Base-by-base conservation (phyloP, 148 eudicot species). In the Chenopodium berlandieri region DNA sequence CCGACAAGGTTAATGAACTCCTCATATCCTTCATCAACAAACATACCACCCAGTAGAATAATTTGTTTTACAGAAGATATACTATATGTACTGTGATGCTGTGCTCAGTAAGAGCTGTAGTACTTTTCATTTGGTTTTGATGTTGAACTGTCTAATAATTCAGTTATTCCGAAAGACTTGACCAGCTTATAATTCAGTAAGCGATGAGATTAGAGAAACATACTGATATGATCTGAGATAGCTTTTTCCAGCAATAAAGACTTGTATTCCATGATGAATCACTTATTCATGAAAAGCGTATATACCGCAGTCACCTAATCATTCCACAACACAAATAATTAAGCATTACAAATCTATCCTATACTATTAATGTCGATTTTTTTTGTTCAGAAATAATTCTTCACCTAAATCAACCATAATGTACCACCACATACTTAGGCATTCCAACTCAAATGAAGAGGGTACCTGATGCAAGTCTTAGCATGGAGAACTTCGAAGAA, bases 11-110 rank as follows among this genome's bases (percentile, higher is more conserved):
- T 71, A 88, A 83, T 63, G 44, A 80, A 23, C 74, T 85, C 71
- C 78, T 88, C 81, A 52, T 85, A 80, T 65, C 88, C 76, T 81
- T 85, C 85, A 82, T 88, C 50, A 46, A 80, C 70, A 85, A 85
- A n/a, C 86, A 83, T 17, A 47, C 37, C 69, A 23, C 74, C n/a
- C 34, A 83, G 66, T 78, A 62, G 77, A 66, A 19, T 17, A 31
- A 48, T 14, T 79, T 44, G 52, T 0, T 13, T 44, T 40, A 40
- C 54, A 77, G n/a, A 25, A 64, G 27, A 23, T 44, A 27, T 25
- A n/a, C 25, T 67, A 4, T 27, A 25, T 40, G 23, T 13, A 68
- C 27, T 22, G 32, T 54, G 32, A 34, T 54, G 67, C 52, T 40
- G 75, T 44, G 54, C 56, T 72, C 9, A 44, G 31, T 44, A 47